Conservation (phyloP, 2,329 filamentous ascomycete species). For the Davidsoniella australis region DNA sequence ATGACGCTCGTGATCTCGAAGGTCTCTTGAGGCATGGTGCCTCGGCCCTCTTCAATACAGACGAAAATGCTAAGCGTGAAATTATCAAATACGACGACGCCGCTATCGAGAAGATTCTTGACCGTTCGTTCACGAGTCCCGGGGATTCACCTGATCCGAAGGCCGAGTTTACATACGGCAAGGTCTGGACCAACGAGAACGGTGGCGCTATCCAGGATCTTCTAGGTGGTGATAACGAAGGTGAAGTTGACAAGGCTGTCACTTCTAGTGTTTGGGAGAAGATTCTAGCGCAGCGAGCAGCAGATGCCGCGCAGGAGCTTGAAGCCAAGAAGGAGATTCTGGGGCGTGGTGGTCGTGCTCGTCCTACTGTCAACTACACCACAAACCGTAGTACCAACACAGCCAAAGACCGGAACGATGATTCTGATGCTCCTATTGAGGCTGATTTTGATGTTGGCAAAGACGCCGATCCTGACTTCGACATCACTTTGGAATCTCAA, state of each 20-base stretch:
- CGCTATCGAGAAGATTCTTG: slow-evolving; percentile 79
- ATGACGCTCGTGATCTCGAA: slow-evolving; percentile 64
- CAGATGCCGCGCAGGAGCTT: slow-evolving; percentile 55
- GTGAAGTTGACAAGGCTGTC: slow-evolving; percentile 26
- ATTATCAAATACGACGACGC: slow-evolving; percentile 68
- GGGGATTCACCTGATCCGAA: slow-evolving; percentile 33
- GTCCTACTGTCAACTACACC: slow-evolving; percentile 23
- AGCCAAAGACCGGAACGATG: slow-evolving; percentile 15
- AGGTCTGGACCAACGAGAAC: slow-evolving; percentile 79
- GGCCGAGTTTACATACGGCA: slow-evolving; percentile 67
- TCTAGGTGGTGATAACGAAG: slow-evolving; percentile 21
- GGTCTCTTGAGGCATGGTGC: slow-evolving; percentile 80
- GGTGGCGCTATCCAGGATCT: slow-evolving; percentile 48
- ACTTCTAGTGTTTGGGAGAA: slow-evolving; percentile 59
- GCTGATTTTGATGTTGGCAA: background rate
- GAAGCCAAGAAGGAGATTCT: slow-evolving; percentile 50
- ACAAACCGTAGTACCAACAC: slow-evolving; percentile 14
- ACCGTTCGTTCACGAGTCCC: slow-evolving; percentile 57
- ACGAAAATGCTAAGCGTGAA: slow-evolving; percentile 46
- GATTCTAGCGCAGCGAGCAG: slow-evolving; percentile 71
- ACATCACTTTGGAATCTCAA: background rate
- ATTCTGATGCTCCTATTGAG: slow-evolving; percentile 10
- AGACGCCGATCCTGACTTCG: background rate
- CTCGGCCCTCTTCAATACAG: slow-evolving; percentile 55
- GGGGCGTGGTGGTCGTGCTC: slow-evolving; percentile 66